A percentile compares a stretch with the other conserved stretches of the same genome.
Conservation (phyloP, 352 stramenopile species). For the Globisporangium iwayamae region DNA sequence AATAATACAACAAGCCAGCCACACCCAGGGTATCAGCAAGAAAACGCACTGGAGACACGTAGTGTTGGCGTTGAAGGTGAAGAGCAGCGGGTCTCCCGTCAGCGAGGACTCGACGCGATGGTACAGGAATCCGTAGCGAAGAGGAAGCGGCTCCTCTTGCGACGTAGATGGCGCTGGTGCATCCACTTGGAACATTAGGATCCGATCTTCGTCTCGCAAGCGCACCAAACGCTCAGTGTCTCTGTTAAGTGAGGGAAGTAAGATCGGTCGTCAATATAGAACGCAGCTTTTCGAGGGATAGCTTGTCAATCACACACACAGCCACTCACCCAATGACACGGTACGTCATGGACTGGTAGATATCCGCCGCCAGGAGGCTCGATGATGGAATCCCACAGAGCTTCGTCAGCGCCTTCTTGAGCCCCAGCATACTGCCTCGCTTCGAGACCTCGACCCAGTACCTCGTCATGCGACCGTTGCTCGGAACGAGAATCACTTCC, state of each 20-base stretch:
- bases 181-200: slow-evolving; percentile 69
- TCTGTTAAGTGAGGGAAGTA: slow-evolving; percentile 10
- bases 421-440: slow-evolving; percentile 45
- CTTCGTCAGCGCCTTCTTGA: slow-evolving; percentile 59
- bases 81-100: slow-evolving; percentile 62
- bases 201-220: slow-evolving; percentile 69
- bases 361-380: slow-evolving; percentile 52
- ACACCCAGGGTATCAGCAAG: not conserved
- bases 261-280: too few relatives aligned
- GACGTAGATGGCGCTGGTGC: slow-evolving; percentile 17
- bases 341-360: slow-evolving; percentile 80
- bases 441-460: slow-evolving; percentile 70
- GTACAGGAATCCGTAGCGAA: slow-evolving; percentile 74
- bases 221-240: slow-evolving; percentile 57
- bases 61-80: slow-evolving; percentile 56
- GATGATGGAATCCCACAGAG: slow-evolving; percentile 37
- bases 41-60: slow-evolving; percentile 49
- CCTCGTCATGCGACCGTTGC: slow-evolving; percentile 36
- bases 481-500: slow-evolving; percentile 61
- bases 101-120: slow-evolving; percentile 48
- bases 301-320: not conserved
- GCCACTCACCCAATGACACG: slow-evolving; percentile 49
- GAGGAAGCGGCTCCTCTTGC: slow-evolving; percentile 14
- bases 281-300: not conserved
- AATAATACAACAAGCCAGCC: not conserved